phyloP scores from a whole-genome alignment of 2,329 filamentous ascomycete species.

The Magnaporthiopsis poae region DNA sequence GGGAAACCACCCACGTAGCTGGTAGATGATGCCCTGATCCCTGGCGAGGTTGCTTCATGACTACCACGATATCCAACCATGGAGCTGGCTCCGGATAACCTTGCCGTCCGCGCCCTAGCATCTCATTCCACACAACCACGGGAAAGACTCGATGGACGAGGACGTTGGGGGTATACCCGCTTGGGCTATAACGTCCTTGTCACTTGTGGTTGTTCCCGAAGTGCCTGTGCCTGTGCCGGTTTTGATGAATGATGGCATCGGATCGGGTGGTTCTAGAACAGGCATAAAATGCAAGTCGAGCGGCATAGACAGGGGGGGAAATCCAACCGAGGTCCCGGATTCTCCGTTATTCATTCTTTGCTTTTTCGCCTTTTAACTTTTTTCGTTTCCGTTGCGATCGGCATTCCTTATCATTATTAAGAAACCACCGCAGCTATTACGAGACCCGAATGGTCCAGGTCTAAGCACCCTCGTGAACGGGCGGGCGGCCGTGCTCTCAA shows the following conservation, averaged over 20 bases:
- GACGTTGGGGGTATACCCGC: not conserved
- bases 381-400: not conserved
- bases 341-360: not conserved
- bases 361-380: not conserved
- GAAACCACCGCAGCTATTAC: not conserved
- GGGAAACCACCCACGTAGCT: not conserved
- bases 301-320: not conserved
- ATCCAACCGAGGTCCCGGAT: not conserved
- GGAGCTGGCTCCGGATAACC: not conserved
- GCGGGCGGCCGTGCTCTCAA: not conserved
- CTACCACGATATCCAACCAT: not conserved
- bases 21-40: not conserved
- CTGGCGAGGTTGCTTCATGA: not conserved
- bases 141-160: not conserved
- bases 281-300: not conserved
- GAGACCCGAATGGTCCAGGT: not conserved
- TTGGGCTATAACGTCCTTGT: not conserved
- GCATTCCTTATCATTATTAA: not conserved
- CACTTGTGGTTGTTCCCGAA: not conserved
- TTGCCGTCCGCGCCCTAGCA: not conserved
- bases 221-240: not conserved
- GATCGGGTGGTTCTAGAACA: not conserved
- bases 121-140: not conserved
- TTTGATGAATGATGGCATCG: not conserved
- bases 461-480: too few relatives aligned